Evolutionary conservation across 1,284 basidiomycete species (phyloP).

Genomic region (Malassezia restricta): DNA sequence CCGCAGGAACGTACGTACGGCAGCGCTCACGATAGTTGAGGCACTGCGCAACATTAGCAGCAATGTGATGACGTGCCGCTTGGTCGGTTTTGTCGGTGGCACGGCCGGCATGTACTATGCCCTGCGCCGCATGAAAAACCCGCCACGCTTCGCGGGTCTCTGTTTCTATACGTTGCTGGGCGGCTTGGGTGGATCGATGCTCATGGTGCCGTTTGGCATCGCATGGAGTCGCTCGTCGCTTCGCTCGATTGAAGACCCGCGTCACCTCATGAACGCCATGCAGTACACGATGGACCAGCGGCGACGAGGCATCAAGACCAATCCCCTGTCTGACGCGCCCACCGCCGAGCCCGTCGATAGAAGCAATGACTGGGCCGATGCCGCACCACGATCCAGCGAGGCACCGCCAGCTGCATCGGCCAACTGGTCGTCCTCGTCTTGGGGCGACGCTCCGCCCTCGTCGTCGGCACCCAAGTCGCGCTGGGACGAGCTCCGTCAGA

Average conservation of each 20-base stretch:
- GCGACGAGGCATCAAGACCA: neutral
- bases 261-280: slow-evolving; percentile 10
- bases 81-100: slow-evolving; percentile 13
- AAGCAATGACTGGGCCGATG: neutral
- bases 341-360: neutral
- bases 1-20: slow-evolving; percentile 6
- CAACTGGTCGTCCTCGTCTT: slow-evolving; percentile 7
- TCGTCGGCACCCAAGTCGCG: neutral
- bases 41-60: slow-evolving; percentile 7
- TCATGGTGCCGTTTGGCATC: slow-evolving; percentile 10
- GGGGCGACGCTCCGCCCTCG: neutral
- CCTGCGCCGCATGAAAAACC: neutral
- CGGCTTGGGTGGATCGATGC: slow-evolving; percentile 11
- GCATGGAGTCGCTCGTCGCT: slow-evolving; percentile 6
- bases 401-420: neutral
- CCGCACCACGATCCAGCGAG: neutral
- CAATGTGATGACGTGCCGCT: slow-evolving; percentile 12
- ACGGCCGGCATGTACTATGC: neutral
- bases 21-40: neutral
- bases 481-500: slow-evolving; percentile 13
- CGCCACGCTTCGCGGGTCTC: neutral
- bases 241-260: slow-evolving; percentile 9
- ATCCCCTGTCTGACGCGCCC: neutral
- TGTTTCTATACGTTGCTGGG: slow-evolving; percentile 4
- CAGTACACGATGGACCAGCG: slow-evolving; percentile 12